Conservation (phyloP, 2,329 filamentous ascomycete genomes). For the Aspergillus sp. region DNA sequence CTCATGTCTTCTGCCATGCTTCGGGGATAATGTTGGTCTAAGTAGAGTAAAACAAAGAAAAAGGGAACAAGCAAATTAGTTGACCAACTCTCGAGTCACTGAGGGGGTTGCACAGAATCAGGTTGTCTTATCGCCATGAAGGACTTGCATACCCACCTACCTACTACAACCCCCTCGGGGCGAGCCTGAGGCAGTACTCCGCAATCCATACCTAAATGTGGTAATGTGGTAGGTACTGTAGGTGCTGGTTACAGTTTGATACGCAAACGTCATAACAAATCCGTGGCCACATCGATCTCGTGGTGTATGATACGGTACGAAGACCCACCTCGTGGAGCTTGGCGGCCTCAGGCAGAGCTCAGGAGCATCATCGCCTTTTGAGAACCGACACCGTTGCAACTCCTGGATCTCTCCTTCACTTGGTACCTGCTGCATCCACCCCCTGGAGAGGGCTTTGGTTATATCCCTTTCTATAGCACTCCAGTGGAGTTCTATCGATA, state of each 20-base stretch:
- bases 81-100: not conserved
- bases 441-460: not conserved
- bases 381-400: conserved; percentile 18
- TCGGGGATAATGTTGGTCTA: not conserved
- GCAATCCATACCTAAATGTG: too few relatives aligned
- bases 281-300: not conserved
- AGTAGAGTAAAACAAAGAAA: not conserved
- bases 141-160: not conserved
- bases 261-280: conserved; percentile 20
- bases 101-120: not conserved
- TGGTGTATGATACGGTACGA: conserved; percentile 21
- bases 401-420: conserved; percentile 2
- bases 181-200: too few relatives aligned
- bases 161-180: not conserved
- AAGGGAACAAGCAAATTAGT: too few relatives aligned
- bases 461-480: not conserved
- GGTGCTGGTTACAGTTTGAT: conserved; percentile 12
- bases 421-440: not conserved
- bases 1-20: conserved; percentile 18
- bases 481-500: not conserved
- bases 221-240: too few relatives aligned
- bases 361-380: conserved; percentile 21
- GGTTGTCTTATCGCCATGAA: not conserved
- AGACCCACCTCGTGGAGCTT: conserved; percentile 17
- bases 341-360: conserved; percentile 19